phyloP scores from a whole-genome alignment of 164 flowering plant species.

The Chimonanthus praecox region DNA sequence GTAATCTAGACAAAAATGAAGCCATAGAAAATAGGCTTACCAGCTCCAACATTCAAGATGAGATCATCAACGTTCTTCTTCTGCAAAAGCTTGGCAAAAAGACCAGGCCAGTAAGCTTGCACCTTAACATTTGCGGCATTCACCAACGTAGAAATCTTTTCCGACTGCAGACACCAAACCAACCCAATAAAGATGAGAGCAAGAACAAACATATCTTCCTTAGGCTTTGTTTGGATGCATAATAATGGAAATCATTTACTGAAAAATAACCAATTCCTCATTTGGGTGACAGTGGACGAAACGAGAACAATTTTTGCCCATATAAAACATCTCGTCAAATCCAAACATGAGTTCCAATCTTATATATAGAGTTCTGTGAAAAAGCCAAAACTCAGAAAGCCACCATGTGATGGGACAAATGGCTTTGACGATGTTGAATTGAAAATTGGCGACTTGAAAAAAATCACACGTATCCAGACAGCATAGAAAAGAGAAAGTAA shows the following conservation, averaged over 20 bases:
- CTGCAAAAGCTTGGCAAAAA: conserved; percentile 16
- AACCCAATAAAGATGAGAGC: too few species aligned
- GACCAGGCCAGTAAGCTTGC: conserved; percentile 18
- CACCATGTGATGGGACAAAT: background rate
- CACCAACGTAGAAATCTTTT: conserved; percentile 14
- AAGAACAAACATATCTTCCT: too few species aligned
- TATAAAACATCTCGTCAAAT: too few species aligned
- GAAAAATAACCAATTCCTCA: too few species aligned
- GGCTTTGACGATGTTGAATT: too few species aligned
- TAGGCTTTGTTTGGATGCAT: too few species aligned
- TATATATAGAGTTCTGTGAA: too few species aligned
- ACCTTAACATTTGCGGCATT: conserved; percentile 11
- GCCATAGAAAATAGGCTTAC: background rate
- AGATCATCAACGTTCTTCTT: conserved; percentile 15
- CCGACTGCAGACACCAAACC: conserved; percentile 6
- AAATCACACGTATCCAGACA: background rate
- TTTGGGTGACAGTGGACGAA: too few species aligned
- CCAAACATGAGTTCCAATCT: too few species aligned
- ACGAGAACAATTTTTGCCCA: too few species aligned
- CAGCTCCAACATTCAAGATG: conserved; percentile 15
- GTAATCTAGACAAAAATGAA: background rate
- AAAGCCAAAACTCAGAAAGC: background rate
- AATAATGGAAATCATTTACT: too few species aligned
- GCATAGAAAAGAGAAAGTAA: background rate
- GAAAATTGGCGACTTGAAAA: too few species aligned